Conservation (phyloP, 2,329 filamentous ascomycete species). For the Pyricularia pennisetigena region DNA sequence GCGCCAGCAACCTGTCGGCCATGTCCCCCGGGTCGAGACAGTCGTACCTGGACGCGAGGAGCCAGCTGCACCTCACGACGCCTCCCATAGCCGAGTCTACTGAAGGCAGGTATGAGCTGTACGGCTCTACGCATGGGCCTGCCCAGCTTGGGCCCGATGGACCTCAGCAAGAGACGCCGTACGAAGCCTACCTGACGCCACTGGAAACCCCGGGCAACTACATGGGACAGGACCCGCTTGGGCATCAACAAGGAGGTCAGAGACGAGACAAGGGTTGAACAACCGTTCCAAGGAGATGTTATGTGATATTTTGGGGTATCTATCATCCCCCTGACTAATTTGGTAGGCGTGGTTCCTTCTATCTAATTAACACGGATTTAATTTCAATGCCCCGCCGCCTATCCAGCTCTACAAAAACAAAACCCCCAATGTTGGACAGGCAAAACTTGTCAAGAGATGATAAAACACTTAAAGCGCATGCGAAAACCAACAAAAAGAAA, state of each 20-base stretch:
- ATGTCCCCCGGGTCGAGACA: not conserved
- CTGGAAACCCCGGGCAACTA: not conserved
- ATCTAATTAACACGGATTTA: not conserved
- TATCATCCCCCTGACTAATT: not conserved
- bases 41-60: not conserved
- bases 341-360: not conserved
- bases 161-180: not conserved
- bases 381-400: not conserved
- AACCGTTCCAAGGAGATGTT: not conserved
- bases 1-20: not conserved
- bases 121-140: not conserved
- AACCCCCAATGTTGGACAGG: not conserved
- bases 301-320: not conserved
- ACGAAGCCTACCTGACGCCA: not conserved
- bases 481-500: not conserved
- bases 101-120: not conserved
- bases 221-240: not conserved
- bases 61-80: not conserved
- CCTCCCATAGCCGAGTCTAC: not conserved
- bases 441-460: not conserved
- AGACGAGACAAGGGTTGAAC: not conserved
- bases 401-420: not conserved
- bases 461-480: not conserved
- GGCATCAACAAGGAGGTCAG: slow-evolving; percentile 5
- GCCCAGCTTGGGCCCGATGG: not conserved